These are phyloP conservation scores for Haematococcus sp. DNA, from an alignment of 139 green algal species.

Conservation along the genomic window DNA sequence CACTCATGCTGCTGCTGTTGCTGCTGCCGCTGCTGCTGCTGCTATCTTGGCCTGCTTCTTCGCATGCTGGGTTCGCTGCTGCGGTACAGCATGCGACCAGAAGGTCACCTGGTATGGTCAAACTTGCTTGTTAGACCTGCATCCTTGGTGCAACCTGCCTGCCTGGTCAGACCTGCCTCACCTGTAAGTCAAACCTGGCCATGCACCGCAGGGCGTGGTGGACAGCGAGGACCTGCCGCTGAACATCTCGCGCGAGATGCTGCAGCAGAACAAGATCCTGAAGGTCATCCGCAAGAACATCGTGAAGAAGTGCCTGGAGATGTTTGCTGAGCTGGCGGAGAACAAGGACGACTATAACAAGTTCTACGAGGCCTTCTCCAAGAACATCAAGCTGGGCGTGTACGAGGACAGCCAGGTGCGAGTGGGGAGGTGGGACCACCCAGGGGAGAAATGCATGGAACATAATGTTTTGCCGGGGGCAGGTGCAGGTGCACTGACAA, in stretches of 20 bases:
- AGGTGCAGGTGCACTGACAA: not conserved
- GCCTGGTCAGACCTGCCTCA: no score
- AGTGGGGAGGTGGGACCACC: not conserved
- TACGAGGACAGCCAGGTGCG: conserved; percentile 85
- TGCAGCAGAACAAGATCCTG: conserved; percentile 99
- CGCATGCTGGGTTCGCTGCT: no score
- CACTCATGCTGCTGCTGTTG: no score
- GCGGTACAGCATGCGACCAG: no score
- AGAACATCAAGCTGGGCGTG: conserved; percentile 99
- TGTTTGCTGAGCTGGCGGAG: conserved; percentile 97
- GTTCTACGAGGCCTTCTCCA: conserved; percentile 99
- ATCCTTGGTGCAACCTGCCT: no score
- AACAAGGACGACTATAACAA: conserved; percentile 99
- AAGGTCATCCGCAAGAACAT: conserved; percentile 99
- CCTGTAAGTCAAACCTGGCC: not conserved
- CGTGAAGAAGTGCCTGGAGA: conserved; percentile 98
- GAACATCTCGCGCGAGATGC: conserved; percentile 99
- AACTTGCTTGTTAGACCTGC: no score
- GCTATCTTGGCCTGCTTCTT: no score
- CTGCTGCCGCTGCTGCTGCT: no score
- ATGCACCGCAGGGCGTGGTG: conserved; percentile 79
- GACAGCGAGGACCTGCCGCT: conserved; percentile 98
- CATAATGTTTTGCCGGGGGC: not conserved
- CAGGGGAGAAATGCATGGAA: no score
- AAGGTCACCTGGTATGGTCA: no score